Evolutionary conservation across 768 basidiomycete genomes (phyloP), one percentile per base, ranked within the genome.

Genomic region (Phaeotremella skinneri): DNA sequence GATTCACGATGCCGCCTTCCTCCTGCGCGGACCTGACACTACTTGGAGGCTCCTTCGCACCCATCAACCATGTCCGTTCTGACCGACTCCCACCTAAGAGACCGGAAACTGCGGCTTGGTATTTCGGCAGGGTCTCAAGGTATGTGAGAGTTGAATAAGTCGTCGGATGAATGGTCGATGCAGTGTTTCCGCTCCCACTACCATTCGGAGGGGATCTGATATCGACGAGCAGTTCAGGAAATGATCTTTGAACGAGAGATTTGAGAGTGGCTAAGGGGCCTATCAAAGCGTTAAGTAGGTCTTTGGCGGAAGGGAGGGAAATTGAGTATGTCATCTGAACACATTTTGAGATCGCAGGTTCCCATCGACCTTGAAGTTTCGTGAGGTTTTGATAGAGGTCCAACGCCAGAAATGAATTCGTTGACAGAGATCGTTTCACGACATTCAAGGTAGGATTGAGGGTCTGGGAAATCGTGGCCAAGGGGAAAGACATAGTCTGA

Each of bases 61-160:
- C 75, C 75, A 76, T 76, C 55, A 76, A 63, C 75, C 75, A 76
- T 56, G 72, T 76, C 25, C 75, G 58, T 43, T 76, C 73, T 16
- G 66, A 66, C 20, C 73, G 71, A 42, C 62, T 66, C 34, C 62
- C 59, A 13, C 56, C 59, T 34, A 76, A 54, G 2, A 76, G 43
- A 9, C 63, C 58, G 29, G 67, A 64, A 0, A 76, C 66, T 7
- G 58, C 61, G 26, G 56, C 41, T 41, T 72, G 70, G 48, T 70
- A 73, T 13, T 45, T 43, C 16, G 73, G 70, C 26, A 76, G 29
- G 14, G 59, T 66, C 48, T 74, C 72, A 29, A 76, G 59, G 54
- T 74, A 76, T 2, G 64, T 59, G 14, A 76, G 52, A 1, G 70
- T 73, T 39, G 71, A 63, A 61, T 73, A 64, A 1, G 75, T 76